phyloP scores from a whole-genome alignment of 805 yeast species.

The Kuraishia piskuri region DNA sequence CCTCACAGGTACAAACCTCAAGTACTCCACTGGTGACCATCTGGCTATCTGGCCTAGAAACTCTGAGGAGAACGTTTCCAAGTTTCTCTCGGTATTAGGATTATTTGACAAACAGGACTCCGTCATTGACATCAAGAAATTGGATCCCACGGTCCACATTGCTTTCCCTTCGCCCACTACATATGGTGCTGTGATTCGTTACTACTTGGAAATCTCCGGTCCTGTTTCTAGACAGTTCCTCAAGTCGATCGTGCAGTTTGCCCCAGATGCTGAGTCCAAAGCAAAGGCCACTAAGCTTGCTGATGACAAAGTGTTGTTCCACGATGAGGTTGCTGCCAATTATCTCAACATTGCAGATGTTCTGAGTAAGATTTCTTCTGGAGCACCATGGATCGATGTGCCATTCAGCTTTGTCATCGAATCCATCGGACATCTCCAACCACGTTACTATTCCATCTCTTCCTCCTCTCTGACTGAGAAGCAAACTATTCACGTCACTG shows the following conservation, averaged over 20 bases:
- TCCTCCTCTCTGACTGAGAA: constrained; percentile 79
- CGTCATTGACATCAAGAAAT: constrained; percentile 55
- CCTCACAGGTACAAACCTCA: constrained; percentile 60
- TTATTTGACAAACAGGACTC: constrained; percentile 40
- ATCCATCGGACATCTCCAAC: constrained; percentile 72
- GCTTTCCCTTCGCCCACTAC: constrained; percentile 74
- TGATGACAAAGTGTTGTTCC: constrained; percentile 61
- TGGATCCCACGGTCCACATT: constrained; percentile 58
- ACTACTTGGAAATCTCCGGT: constrained; percentile 86
- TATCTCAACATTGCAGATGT: constrained; percentile 73
- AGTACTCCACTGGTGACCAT: constrained; percentile 94
- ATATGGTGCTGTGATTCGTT: constrained; percentile 77
- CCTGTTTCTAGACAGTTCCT: constrained; percentile 87
- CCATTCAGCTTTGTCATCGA: constrained; percentile 85
- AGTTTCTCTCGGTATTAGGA: constrained; percentile 56
- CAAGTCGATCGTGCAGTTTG: constrained; percentile 65
- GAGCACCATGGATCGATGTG: constrained; percentile 60
- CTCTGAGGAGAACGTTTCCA: constrained; percentile 62
- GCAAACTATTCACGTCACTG: constrained; percentile 72
- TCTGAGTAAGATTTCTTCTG: constrained; percentile 50
- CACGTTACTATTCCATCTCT: constrained; percentile 94
- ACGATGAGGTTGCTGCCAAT: constrained; percentile 49
- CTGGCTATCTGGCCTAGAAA: constrained; percentile 93
- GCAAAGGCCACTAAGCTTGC: constrained; percentile 44
- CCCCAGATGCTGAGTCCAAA: constrained; percentile 59